A percentile compares a stretch with the other conserved stretches of the same genome.
Conservation (phyloP, 2,329 filamentous ascomycete species). For the Bipolaris victoriae region DNA sequence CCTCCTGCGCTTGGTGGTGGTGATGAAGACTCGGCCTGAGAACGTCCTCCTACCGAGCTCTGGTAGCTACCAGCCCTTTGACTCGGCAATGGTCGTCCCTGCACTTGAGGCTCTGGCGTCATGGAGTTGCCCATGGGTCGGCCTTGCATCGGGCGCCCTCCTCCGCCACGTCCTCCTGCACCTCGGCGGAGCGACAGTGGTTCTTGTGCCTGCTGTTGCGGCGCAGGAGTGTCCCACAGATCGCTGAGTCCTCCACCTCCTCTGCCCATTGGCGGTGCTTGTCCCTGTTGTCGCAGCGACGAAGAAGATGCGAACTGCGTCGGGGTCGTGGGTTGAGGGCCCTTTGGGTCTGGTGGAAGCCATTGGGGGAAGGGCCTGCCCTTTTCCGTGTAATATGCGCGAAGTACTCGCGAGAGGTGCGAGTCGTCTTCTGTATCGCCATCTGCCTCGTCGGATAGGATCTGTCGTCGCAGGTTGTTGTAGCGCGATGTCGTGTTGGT, state of each 20-base stretch:
- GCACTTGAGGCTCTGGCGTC: constrained; percentile 42
- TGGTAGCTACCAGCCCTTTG: constrained; percentile 79
- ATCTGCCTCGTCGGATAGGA: constrained; percentile 67
- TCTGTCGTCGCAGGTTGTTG: constrained; percentile 65
- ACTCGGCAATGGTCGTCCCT: constrained; percentile 70
- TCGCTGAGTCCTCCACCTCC: constrained; percentile 61
- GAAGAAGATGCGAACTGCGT: constrained; percentile 61
- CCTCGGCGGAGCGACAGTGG: constrained; percentile 51
- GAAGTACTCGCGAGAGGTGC: constrained; percentile 90
- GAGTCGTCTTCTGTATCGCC: constrained; percentile 79
- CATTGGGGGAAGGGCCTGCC: constrained; percentile 80
- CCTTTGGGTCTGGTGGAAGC: constrained; percentile 90
- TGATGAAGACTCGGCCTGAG: constrained; percentile 43
- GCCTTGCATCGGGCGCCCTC: constrained; percentile 32
- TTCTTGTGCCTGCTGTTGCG: constrained; percentile 48
- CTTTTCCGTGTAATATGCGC: constrained; percentile 91
- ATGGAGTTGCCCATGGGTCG: constrained; percentile 40
- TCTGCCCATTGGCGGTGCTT: constrained; percentile 32
- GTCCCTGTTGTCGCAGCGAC: constrained; percentile 44
- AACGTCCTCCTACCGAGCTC: constrained; percentile 51
- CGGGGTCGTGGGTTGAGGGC: constrained; percentile 55
- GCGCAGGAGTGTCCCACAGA: constrained; percentile 61
- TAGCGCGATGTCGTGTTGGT: constrained; percentile 63
- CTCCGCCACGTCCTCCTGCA: constrained; percentile 53
- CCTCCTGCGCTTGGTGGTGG: constrained; percentile 49